Percentiles rank a stretch among this genome's conserved stretches.
These are phyloP conservation scores for Creolimax fragrantissima DNA, from an alignment of 78 protist genomes.

Conservation along the genomic window DNA sequence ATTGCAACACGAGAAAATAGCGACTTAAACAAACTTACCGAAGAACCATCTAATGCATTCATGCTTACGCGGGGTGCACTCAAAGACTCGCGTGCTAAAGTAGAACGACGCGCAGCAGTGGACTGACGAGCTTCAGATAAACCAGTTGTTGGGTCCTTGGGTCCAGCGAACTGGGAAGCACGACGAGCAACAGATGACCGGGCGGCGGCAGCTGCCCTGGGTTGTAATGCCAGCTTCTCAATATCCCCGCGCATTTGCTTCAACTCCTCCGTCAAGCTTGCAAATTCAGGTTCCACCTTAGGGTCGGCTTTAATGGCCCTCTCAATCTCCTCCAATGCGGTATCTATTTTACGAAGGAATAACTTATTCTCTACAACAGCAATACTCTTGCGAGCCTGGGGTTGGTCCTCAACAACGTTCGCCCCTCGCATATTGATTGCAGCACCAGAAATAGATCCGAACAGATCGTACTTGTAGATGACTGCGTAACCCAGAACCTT, in stretches of 20 bases:
- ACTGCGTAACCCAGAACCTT: not conserved
- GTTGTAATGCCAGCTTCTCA: not conserved
- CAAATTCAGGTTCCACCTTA: not conserved
- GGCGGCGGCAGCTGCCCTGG: not conserved
- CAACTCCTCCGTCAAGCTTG: not conserved
- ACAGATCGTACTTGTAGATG: not conserved
- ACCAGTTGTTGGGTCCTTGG: not conserved
- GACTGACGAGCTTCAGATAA: not conserved
- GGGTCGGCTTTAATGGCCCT: not conserved
- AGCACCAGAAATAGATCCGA: not conserved
- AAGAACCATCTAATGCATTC: not conserved
- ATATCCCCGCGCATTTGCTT: not conserved
- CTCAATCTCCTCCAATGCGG: not conserved
- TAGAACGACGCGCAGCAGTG: not conserved
- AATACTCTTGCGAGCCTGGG: not conserved
- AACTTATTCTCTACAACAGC: constrained; percentile 13
- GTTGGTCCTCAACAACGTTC: not conserved
- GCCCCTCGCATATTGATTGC: not conserved
- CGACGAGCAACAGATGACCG: not conserved
- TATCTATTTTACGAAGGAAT: not conserved
- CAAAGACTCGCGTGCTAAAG: not conserved
- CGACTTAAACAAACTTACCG: too few species aligned
- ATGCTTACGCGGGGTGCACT: not conserved
- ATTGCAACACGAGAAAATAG: too few species aligned
- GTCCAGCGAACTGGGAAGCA: not conserved